Conservation (phyloP, 2,329 filamentous ascomycete species). For the Alternaria sp. region DNA sequence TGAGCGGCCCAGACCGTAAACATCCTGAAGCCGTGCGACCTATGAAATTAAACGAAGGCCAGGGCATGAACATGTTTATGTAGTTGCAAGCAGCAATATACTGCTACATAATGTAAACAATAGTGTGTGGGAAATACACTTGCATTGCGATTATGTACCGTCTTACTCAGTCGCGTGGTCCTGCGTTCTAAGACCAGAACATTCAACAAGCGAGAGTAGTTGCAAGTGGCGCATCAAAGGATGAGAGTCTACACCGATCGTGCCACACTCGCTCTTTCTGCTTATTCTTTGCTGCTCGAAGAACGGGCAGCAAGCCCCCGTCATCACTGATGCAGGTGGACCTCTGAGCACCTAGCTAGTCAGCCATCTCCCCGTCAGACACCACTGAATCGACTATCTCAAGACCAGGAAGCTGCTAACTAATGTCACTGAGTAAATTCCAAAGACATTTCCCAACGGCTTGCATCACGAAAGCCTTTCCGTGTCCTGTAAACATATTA, state of each 20-base stretch:
- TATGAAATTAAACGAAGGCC: neutral
- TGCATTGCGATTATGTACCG: neutral
- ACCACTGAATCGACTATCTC: neutral
- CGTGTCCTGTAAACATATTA: neutral
- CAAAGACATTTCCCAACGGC: neutral
- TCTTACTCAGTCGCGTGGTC: neutral
- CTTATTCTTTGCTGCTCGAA: neutral
- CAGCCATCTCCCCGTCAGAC: neutral
- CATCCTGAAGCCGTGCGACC: neutral
- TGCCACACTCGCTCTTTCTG: neutral
- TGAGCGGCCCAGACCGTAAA: neutral
- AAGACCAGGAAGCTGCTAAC: neutral
- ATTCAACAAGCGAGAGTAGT: neutral
- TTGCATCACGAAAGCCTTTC: neutral
- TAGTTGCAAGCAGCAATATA: neutral
- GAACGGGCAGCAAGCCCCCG: neutral
- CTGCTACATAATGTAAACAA: neutral
- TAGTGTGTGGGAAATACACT: neutral
- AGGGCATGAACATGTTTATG: neutral
- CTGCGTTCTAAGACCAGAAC: neutral
- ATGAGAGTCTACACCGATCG: neutral
- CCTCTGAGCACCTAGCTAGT: neutral
- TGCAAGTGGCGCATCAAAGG: neutral
- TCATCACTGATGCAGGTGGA: neutral
- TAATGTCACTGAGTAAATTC: neutral